A percentile compares a stretch with the other conserved stretches of the same genome.
Evolutionary conservation across 345 rosid genomes (phyloP).

Genomic region (Punica granatum): DNA sequence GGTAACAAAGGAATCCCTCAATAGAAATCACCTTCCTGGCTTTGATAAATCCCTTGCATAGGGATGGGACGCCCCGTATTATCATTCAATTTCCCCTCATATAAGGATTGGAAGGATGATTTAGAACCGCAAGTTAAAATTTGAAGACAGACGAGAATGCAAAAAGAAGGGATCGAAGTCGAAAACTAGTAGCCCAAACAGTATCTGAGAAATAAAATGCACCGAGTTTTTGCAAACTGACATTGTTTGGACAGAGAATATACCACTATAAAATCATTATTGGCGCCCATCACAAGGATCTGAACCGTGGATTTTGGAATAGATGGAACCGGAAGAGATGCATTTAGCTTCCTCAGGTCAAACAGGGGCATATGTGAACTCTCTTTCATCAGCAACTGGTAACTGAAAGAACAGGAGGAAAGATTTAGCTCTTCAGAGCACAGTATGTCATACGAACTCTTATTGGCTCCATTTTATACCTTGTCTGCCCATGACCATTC

Average conservation of each 20-base stretch:
- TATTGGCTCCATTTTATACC: neutral
- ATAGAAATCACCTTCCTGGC: too few relatives aligned
- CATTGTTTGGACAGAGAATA: neutral
- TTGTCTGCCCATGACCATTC: neutral
- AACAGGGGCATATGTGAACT: slow-evolving; percentile 72
- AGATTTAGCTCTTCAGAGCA: neutral
- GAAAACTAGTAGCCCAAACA: too few relatives aligned
- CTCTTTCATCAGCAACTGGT: slow-evolving; percentile 69
- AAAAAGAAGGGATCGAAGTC: too few relatives aligned
- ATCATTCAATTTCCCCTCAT: too few relatives aligned
- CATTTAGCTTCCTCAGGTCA: slow-evolving; percentile 79
- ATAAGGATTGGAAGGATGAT: too few relatives aligned
- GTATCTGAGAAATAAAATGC: neutral
- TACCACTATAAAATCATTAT: slow-evolving; percentile 85
- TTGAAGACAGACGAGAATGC: too few relatives aligned
- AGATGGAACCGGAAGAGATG: slow-evolving; percentile 78
- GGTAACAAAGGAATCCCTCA: too few relatives aligned
- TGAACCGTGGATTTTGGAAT: slow-evolving; percentile 33
- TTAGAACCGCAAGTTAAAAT: too few relatives aligned
- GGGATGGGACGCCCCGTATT: too few relatives aligned
- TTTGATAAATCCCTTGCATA: too few relatives aligned
- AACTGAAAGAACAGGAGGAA: slow-evolving; percentile 33
- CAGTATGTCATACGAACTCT: neutral
- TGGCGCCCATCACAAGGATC: slow-evolving; percentile 69
- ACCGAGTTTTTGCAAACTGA: neutral